These are phyloP conservation scores for Aphanomyces invadans DNA, from an alignment of 352 stramenopile species.

Conservation along the genomic window DNA sequence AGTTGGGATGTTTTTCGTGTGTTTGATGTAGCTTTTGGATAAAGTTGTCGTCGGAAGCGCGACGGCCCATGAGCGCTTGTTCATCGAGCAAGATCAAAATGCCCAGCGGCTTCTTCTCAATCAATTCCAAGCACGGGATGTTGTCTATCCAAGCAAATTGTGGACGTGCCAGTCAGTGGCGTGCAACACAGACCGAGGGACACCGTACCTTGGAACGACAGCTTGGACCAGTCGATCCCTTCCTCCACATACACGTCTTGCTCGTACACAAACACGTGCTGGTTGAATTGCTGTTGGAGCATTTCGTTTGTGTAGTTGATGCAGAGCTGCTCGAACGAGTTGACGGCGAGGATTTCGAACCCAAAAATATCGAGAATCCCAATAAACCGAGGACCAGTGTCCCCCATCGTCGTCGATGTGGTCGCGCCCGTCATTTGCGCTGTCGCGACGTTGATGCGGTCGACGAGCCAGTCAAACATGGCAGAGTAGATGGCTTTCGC, in stretches of 20 bases:
- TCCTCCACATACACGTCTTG: constrained; percentile 97
- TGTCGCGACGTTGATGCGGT: constrained; percentile 87
- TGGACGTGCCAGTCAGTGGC: neutral
- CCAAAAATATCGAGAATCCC: constrained; percentile 97
- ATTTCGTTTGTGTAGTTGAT: constrained; percentile 97
- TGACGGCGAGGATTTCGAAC: constrained; percentile 92
- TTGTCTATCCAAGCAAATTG: constrained; percentile 56
- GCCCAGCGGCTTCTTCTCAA: constrained; percentile 88
- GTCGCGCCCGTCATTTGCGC: constrained; percentile 44
- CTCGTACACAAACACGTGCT: constrained; percentile 96
- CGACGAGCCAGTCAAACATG: constrained; percentile 95
- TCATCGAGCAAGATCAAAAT: constrained; percentile 95
- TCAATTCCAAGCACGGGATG: constrained; percentile 86
- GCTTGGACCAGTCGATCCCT: constrained; percentile 87
- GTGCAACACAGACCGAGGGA: neutral
- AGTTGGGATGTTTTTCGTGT: constrained; percentile 69
- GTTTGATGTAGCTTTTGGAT: constrained; percentile 89
- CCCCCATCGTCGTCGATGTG: constrained; percentile 21
- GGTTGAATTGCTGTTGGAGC: constrained; percentile 92
- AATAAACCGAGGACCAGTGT: constrained; percentile 85
- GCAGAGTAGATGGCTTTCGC: constrained; percentile 95
- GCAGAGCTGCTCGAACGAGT: constrained; percentile 94
- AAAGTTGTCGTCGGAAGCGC: constrained; percentile 86
- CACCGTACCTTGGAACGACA: constrained; percentile 69
- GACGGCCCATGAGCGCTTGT: constrained; percentile 89